phyloP scores from a whole-genome alignment of 176 grass and related monocot species.

The Chrysopogon serrulatus region DNA sequence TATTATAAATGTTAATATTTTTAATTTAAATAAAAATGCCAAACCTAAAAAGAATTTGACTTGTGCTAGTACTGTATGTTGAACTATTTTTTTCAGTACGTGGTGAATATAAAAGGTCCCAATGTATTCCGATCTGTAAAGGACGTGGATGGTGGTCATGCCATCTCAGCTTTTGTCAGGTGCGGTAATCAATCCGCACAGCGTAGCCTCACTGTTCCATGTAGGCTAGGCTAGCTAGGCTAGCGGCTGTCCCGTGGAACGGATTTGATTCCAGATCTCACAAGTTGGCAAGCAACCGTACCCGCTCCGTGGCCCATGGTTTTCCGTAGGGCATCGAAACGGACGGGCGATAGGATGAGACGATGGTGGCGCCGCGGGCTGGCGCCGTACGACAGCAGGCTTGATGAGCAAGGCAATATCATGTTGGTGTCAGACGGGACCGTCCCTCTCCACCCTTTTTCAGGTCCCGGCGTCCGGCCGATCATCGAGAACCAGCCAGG shows the following conservation, averaged over 20 bases:
- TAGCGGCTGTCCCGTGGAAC: not conserved
- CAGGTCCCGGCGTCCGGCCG: too few species aligned
- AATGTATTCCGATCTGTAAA: too few species aligned
- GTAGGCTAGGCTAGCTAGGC: not conserved
- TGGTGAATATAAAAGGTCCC: too few species aligned
- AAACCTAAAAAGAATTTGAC: too few species aligned
- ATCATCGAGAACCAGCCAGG: not conserved
- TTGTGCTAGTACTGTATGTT: too few species aligned
- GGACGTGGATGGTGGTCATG: not conserved
- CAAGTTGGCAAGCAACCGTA: not conserved
- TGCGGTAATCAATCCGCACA: not conserved
- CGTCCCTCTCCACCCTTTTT: too few species aligned
- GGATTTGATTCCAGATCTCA: not conserved
- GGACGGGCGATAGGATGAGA: conserved; percentile 15
- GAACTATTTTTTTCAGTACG: too few species aligned
- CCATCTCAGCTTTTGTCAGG: not conserved
- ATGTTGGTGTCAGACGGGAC: conserved; percentile 12
- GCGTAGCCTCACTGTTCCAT: not conserved
- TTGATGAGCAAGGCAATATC: conserved; percentile 29
- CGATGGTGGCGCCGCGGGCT: not conserved
- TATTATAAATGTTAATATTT: too few species aligned
- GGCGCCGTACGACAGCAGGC: not conserved
- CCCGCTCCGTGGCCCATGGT: not conserved
- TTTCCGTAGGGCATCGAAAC: conserved; percentile 6
- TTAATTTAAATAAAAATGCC: too few species aligned